Base-by-base conservation (phyloP, 331 rosid species). In the Quercus phellos region DNA sequence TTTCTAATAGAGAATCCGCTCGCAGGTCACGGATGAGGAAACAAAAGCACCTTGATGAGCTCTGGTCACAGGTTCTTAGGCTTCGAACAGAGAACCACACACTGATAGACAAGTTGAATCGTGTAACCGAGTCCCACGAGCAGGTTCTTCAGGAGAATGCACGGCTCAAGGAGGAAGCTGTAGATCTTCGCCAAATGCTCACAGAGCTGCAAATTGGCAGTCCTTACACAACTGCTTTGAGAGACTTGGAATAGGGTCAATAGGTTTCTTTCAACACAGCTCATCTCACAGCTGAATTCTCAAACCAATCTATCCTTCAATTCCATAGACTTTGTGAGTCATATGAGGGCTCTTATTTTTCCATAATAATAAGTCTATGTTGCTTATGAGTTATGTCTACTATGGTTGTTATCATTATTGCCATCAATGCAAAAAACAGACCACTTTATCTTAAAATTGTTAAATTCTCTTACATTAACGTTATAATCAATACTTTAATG, bases 21-120 rank as follows among this genome's bases (percentile, higher is more conserved):
- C 77, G 99, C 30, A 82, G 99, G 70, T 94, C 99, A 2, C 66
- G 99, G 86, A 92, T 94, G 99, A 85, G 99, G 86, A 94, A 94
- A 67, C 99, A 94, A 68, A 92, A 84, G 61, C 99, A 94, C 83
- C 80, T 92, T 16, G 99, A 92, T 73, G 99, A 94, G 79, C 91
- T 94, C 0, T 92, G 97, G 96, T 91, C 93, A 2, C 99, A 90
- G 85, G 96, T 94, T n/a, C 80, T 90, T 6, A 79, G 90, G 53
- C 97, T 94, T 19, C 86, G 99, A 55, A 82, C 85, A 5, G 96
- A 92, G 87, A 94, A 94, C 66, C 87, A 90, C 54, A 81, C 22
- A 59, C 93, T 94, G 55, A 51, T 91, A 32, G 90, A 90, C 46
- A 87, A 84, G 76, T 86, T 94, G 66, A 90, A 84, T 83, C 88